Evolutionary conservation across 495 filamentous ascomycete species (phyloP).

Genomic region (Penicillium flavigenum): DNA sequence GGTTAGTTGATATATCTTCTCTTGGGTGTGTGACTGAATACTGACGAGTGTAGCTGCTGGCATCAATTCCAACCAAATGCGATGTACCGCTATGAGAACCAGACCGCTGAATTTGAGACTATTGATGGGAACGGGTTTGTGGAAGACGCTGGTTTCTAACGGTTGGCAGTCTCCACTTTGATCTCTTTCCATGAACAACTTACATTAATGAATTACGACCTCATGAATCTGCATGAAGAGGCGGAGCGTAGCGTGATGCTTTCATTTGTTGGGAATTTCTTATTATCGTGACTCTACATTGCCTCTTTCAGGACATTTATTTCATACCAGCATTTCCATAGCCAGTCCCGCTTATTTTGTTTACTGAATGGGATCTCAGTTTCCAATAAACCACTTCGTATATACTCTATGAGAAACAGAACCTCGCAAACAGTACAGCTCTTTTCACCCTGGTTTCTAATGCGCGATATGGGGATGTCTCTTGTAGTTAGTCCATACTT

Average conservation of each 20-base stretch:
- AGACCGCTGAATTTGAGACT: slow-evolving; percentile 27
- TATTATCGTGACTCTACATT: background rate
- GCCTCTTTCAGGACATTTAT: background rate
- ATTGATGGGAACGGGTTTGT: slow-evolving; percentile 21
- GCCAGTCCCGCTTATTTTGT: background rate
- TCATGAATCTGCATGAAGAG: slow-evolving; percentile 4
- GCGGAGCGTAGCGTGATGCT: background rate
- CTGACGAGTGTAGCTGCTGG: slow-evolving; percentile 58
- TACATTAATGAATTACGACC: slow-evolving; percentile 20
- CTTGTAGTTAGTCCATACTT: too few relatives aligned
- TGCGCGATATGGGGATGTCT: too few relatives aligned
- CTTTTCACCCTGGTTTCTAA: too few relatives aligned
- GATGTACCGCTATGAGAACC: slow-evolving; percentile 45
- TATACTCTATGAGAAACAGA: background rate
- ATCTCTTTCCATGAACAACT: too few relatives aligned
- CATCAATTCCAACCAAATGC: slow-evolving; percentile 63
- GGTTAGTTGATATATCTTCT: slow-evolving; percentile 37
- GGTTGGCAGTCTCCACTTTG: background rate
- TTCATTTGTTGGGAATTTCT: background rate
- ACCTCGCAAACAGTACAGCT: too few relatives aligned
- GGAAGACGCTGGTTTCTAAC: slow-evolving; percentile 3
- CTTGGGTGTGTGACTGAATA: background rate
- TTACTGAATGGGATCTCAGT: background rate
- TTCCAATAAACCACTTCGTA: background rate
- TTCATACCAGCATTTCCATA: background rate